Conservation (phyloP, 2,329 filamentous ascomycete genomes). For the Cryphonectria radicalis region DNA sequence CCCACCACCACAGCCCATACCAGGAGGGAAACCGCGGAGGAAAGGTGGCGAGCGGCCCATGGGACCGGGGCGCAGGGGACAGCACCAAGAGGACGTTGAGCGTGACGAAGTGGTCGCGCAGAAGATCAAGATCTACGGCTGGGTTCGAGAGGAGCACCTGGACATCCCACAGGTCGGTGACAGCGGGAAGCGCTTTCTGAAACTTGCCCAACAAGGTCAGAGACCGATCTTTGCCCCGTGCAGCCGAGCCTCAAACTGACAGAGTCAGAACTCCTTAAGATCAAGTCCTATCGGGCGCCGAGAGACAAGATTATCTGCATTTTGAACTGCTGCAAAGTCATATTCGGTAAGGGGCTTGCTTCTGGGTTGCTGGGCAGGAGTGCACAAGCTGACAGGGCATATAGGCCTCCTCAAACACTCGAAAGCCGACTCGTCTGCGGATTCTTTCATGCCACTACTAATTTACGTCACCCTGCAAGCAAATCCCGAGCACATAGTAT, state of each 20-base stretch:
- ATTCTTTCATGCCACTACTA: constrained; percentile 91
- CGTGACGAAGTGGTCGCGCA: constrained; percentile 94
- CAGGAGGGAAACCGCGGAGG: constrained; percentile 69
- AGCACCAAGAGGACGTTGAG: constrained; percentile 98
- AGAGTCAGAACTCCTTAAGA: constrained; percentile 82
- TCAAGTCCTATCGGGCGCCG: constrained; percentile 95
- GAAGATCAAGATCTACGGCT: constrained; percentile 95
- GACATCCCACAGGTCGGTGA: constrained; percentile 87
- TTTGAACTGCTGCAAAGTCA: constrained; percentile 98
- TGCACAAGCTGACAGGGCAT: not conserved
- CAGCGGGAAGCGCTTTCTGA: constrained; percentile 85
- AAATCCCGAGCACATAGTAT: constrained; percentile 93
- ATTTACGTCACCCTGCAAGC: constrained; percentile 96
- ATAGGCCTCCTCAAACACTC: constrained; percentile 84
- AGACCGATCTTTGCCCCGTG: constrained; percentile 39
- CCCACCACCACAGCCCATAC: constrained; percentile 74
- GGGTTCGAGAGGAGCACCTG: constrained; percentile 90
- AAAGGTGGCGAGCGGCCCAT: constrained; percentile 70
- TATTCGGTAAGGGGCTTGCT: constrained; percentile 73
- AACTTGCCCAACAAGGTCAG: constrained; percentile 80
- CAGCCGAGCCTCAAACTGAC: constrained; percentile 32
- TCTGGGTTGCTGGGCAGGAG: not conserved
- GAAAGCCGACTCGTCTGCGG: constrained; percentile 91
- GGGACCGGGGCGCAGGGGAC: constrained; percentile 84
- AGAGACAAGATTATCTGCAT: constrained; percentile 98